These are phyloP conservation scores for Cystobasidium sp. DNA, from an alignment of 1,284 basidiomycete genomes.

Conservation along the genomic window DNA sequence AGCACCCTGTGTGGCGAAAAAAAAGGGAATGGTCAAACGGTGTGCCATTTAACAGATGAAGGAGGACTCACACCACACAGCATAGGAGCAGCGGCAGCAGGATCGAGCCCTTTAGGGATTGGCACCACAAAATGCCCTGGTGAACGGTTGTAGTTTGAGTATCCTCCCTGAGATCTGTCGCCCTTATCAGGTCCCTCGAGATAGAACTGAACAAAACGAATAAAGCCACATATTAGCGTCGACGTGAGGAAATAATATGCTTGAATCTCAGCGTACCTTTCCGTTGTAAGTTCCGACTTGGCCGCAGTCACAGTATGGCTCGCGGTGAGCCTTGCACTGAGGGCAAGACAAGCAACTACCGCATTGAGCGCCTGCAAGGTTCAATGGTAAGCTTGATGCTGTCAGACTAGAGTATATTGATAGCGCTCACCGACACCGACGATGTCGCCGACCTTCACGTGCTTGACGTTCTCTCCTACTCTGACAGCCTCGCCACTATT, in stretches of 20 bases:
- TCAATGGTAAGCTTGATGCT: no score
- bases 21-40: no score
- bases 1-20: conserved; percentile 42
- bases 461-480: conserved; percentile 56
- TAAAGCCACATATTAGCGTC: neutral
- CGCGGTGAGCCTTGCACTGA: conserved; percentile 58
- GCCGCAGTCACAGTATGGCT: conserved; percentile 59
- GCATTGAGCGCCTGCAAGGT: conserved; percentile 56
- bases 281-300: conserved; percentile 57
- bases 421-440: conserved; percentile 59
- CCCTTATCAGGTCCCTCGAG: conserved; percentile 45
- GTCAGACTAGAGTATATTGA: neutral
- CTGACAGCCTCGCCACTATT: conserved; percentile 55
- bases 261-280: conserved; percentile 23
- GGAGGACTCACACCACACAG: conserved; percentile 56
- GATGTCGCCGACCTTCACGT: conserved; percentile 60
- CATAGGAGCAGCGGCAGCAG: conserved; percentile 57
- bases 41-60: no score
- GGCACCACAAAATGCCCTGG: conserved; percentile 54
- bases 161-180: conserved; percentile 59
- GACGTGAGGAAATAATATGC: neutral
- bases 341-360: conserved; percentile 59
- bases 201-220: conserved; percentile 19
- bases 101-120: conserved; percentile 51
- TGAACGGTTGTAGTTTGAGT: conserved; percentile 59